phyloP scores from a whole-genome alignment of 306 rosid species.

The Cucurbita moschata region DNA sequence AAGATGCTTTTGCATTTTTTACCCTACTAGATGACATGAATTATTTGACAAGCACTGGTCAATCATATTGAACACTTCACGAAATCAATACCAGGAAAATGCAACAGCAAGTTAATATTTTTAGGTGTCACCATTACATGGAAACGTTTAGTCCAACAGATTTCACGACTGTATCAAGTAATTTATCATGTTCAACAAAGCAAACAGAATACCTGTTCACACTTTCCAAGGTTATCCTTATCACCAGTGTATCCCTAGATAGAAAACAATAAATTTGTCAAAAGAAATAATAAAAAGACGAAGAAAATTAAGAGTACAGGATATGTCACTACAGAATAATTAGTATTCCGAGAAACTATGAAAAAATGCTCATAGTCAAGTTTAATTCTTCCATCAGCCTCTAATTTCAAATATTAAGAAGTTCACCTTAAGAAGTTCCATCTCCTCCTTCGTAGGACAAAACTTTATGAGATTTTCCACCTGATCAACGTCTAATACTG shows the following conservation, averaged over 20 bases:
- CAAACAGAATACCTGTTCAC: slow-evolving; percentile 65
- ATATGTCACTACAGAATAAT: not conserved
- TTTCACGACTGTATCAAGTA: not conserved
- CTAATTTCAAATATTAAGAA: not conserved
- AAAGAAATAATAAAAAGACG: not conserved
- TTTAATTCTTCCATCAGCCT: not conserved
- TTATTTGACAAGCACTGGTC: not conserved
- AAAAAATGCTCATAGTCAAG: not conserved
- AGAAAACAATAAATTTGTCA: slow-evolving; percentile 20
- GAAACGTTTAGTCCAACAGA: not conserved
- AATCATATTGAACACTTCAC: not conserved
- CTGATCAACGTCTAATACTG: slow-evolving; percentile 88
- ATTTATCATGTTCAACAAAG: not conserved
- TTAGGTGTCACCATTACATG: not conserved
- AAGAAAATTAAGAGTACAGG: not conserved
- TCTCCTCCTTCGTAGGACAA: slow-evolving; percentile 99
- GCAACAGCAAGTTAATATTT: not conserved
- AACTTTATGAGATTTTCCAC: slow-evolving; percentile 89
- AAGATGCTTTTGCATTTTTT: not conserved
- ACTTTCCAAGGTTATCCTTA: slow-evolving; percentile 70
- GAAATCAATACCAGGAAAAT: not conserved
- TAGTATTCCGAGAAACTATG: not conserved
- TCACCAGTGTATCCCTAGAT: slow-evolving; percentile 77
- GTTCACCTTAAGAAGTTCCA: slow-evolving; percentile 90
- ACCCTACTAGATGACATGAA: not conserved